These are phyloP conservation scores for Curvularia hawaiiensis DNA, from an alignment of 2,329 filamentous ascomycete species.

Conservation along the genomic window DNA sequence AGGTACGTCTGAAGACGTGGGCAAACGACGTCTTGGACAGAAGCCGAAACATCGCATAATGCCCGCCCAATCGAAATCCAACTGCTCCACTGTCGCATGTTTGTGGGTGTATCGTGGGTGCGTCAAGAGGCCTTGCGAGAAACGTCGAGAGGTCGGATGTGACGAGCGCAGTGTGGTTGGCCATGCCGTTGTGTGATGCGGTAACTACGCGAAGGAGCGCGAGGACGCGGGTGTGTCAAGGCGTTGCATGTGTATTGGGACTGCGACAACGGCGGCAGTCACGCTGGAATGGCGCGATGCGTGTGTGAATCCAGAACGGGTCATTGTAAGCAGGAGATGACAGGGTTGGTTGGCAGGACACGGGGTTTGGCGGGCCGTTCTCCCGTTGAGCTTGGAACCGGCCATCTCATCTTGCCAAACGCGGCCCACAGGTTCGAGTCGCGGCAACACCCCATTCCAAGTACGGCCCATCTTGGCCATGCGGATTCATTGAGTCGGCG, in stretches of 20 bases:
- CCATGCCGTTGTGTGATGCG: not conserved
- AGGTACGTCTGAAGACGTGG: not conserved
- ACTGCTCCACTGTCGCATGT: not conserved
- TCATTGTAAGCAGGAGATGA: not conserved
- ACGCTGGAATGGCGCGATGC: not conserved
- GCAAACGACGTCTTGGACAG: not conserved
- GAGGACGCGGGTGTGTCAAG: not conserved
- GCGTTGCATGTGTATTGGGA: not conserved
- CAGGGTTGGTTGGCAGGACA: not conserved
- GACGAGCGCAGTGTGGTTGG: not conserved
- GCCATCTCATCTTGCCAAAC: no score
- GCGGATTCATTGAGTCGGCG: no score
- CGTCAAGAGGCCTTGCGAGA: not conserved
- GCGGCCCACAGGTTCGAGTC: no score
- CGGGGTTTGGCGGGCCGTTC: not conserved
- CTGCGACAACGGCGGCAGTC: not conserved
- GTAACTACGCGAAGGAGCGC: not conserved
- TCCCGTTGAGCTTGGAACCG: not conserved
- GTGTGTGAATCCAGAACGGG: not conserved
- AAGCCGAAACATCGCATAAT: not conserved
- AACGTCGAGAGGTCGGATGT: not conserved
- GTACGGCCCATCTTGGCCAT: no score
- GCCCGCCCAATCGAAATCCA: not conserved
- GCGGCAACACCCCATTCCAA: not conserved
- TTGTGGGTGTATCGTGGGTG: not conserved